These are phyloP conservation scores for Tetrapisispora pingtungensis DNA, from an alignment of 805 yeast species.

Conservation along the genomic window DNA sequence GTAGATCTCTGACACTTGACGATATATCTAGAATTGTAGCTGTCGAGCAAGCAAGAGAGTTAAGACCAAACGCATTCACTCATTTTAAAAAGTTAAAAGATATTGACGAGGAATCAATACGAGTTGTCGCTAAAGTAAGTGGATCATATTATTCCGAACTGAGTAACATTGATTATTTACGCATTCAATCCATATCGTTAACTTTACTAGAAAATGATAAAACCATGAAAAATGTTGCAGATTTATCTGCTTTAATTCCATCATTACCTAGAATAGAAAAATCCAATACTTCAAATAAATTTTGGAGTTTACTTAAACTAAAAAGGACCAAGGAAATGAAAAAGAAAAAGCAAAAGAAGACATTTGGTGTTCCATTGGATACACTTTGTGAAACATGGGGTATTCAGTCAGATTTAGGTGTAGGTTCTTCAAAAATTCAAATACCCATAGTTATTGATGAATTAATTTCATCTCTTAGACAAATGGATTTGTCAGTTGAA, in stretches of 20 bases:
- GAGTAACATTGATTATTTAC: conserved; percentile 34
- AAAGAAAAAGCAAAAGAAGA: conserved; percentile 30
- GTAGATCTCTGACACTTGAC: conserved; percentile 81
- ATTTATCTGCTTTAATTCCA: conserved; percentile 1
- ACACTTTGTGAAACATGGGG: conserved; percentile 62
- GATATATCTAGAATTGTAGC: conserved; percentile 97
- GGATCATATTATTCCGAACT: conserved; percentile 52
- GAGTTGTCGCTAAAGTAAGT: conserved; percentile 14
- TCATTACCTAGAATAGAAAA: not conserved
- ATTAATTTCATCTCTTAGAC: conserved; percentile 68
- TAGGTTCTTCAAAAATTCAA: conserved; percentile 67
- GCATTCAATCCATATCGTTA: conserved; percentile 45
- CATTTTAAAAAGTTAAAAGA: conserved; percentile 47
- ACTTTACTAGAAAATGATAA: conserved; percentile 21
- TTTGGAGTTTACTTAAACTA: conserved; percentile 25
- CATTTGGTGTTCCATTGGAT: conserved; percentile 72
- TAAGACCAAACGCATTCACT: conserved; percentile 84
- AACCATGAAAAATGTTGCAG: conserved; percentile 5
- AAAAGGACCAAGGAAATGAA: conserved; percentile 22
- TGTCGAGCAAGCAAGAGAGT: conserved; percentile 90
- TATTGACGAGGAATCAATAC: conserved; percentile 17
- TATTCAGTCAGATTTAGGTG: conserved; percentile 73
- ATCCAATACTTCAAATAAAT: conserved; percentile 8
- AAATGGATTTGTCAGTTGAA: conserved; percentile 89
- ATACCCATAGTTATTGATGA: conserved; percentile 87